Conservation (phyloP, 1,284 basidiomycete genomes). For the Anthracocystis setariae region DNA sequence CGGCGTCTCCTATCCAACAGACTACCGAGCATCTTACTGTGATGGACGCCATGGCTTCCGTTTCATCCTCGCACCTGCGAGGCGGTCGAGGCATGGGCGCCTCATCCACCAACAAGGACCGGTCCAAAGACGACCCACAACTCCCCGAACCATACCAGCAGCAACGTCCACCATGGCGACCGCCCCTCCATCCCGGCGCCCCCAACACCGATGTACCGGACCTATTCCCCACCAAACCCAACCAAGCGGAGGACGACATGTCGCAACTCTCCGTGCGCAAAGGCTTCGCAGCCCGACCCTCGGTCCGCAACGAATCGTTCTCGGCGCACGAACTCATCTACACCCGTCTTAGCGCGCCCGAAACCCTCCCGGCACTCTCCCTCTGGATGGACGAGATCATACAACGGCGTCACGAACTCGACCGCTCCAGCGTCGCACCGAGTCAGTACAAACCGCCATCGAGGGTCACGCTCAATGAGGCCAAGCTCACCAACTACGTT, state of each 20-base stretch:
- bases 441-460: constrained; percentile 52
- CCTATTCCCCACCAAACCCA: constrained; percentile 82
- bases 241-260: constrained; percentile 85
- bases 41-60: constrained; percentile 13
- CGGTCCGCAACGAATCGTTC: constrained; percentile 70
- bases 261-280: constrained; percentile 81
- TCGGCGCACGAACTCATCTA: constrained; percentile 72
- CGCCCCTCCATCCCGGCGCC: constrained; percentile 51
- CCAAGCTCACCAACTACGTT: constrained; percentile 87
- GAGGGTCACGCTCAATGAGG: constrained; percentile 87
- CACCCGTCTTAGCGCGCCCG: constrained; percentile 69
- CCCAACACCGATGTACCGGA: constrained; percentile 71
- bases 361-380: constrained; percentile 33
- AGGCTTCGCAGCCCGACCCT: constrained; percentile 74
- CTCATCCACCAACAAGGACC: constrained; percentile 7
- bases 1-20: neutral
- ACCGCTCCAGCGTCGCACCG: constrained; percentile 20
- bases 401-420: constrained; percentile 36
- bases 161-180: constrained; percentile 57
- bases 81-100: constrained; percentile 5
- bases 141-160: constrained; percentile 44
- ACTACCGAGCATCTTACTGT: neutral
- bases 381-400: constrained; percentile 50
- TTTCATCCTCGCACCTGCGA: constrained; percentile 22
- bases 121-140: constrained; percentile 21